Percentiles rank a stretch among this genome's conserved stretches.
These are phyloP conservation scores for Pterocarpus santalinus DNA, from an alignment of 306 rosid genomes.

Conservation along the genomic window DNA sequence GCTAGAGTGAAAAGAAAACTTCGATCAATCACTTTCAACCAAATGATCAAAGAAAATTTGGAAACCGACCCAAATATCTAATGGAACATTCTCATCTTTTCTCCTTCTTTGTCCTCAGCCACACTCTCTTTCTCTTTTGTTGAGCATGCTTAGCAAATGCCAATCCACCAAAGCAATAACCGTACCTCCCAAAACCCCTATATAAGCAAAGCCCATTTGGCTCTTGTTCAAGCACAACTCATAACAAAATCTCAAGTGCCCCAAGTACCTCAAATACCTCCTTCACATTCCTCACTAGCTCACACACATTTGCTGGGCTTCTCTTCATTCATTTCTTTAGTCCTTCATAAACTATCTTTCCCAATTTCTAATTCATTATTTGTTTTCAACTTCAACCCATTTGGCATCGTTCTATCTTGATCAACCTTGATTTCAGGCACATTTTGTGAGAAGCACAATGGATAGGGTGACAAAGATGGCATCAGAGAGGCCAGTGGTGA, in stretches of 20 bases:
- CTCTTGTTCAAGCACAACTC: slow-evolving; percentile 50
- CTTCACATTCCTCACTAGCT: slow-evolving; percentile 22
- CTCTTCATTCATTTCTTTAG: not conserved
- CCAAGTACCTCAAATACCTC: not conserved
- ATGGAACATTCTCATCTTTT: slow-evolving; percentile 56
- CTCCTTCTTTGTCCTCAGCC: slow-evolving; percentile 40
- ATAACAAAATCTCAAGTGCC: slow-evolving; percentile 30
- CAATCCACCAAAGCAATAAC: slow-evolving; percentile 26
- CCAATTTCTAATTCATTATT: slow-evolving; percentile 4
- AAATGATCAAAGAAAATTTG: slow-evolving; percentile 55
- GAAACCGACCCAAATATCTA: slow-evolving; percentile 54
- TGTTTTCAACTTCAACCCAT: not conserved
- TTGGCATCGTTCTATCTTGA: slow-evolving; percentile 40
- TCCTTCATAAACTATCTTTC: not conserved
- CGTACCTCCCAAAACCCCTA: slow-evolving; percentile 54
- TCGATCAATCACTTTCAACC: slow-evolving; percentile 52
- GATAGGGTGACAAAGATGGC: slow-evolving; percentile 76
- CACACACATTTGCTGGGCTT: slow-evolving; percentile 23
- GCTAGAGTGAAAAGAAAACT: slow-evolving; percentile 20
- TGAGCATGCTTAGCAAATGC: slow-evolving; percentile 4
- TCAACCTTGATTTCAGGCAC: not conserved
- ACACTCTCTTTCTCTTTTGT: slow-evolving; percentile 35
- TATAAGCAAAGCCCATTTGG: slow-evolving; percentile 53
- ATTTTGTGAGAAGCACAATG: slow-evolving; percentile 43
- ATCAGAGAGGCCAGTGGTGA: slow-evolving; percentile 88